Base-by-base conservation (phyloP, 352 stramenopile genomes). In the Pythium phragmitis region DNA sequence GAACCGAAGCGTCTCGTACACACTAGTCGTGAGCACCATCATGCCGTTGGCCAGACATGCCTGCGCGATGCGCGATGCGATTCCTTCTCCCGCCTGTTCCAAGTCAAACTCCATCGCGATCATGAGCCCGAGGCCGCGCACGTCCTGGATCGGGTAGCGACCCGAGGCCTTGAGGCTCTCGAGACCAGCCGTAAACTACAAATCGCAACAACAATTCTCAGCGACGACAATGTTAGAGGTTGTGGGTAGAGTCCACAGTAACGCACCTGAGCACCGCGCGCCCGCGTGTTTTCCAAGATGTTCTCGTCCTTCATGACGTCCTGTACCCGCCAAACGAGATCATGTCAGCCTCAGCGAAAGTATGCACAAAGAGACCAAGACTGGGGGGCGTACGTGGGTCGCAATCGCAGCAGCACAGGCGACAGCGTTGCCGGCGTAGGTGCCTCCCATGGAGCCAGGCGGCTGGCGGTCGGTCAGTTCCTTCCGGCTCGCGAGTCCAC, bases 71-170 rank as follows among this genome's bases (percentile, higher is more conserved):
- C 82, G 82, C 53, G 56, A 79, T 17, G 91, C 91, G 30, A 85
- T 86, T 2, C 89, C 89, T 12, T 75, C 73, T 1, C 79, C 65
- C 11, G 70, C 65, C n/a, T 74, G 65, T 39, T 79, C 67, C 14
- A 69, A 49, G 68, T 94, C 79, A 53, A 98, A 98, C 72, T 98
- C 92, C 54, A 98, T 75, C 13, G 86, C 94, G 16, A 97, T 76
- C 92, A 98, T 98, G 50, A 98, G 69, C 11, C 94, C 94, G n/a
- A 97, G 71, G 12, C 92, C 94, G 61, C 94, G 88, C 11, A 98
- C 78, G 47, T 98, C 92, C 58, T 78, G 69, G 64, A 95, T 91
- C 54, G 86, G 78, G 71, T 93, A 91, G 45, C 86, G 82, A 36
- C 76, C 82, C 7, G 82, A 90, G 4, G 73, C 65, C 70, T 94